Evolutionary conservation across 306 rosid genomes (phyloP).

Genomic region (Coriaria nepalensis): DNA sequence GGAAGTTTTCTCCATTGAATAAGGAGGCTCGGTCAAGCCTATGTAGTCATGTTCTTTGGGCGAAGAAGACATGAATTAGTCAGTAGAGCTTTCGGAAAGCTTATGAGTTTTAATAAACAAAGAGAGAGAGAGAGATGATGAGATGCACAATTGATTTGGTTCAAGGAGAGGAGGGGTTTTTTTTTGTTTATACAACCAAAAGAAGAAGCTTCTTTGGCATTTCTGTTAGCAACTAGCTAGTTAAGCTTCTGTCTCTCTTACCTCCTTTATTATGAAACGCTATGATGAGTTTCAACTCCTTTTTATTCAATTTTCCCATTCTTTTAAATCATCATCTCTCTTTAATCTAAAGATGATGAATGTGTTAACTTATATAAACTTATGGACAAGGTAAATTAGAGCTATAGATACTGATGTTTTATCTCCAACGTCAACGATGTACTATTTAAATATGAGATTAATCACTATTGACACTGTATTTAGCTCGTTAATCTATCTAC

Average conservation of each 20-base stretch:
- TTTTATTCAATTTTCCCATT: too few species aligned
- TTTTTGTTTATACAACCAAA: background rate
- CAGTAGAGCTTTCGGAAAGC: background rate
- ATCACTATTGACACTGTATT: too few species aligned
- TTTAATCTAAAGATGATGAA: too few species aligned
- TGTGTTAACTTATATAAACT: too few species aligned
- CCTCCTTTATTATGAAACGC: background rate
- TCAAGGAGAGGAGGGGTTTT: conserved; percentile 16
- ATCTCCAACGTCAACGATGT: too few species aligned
- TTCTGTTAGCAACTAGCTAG: conserved; percentile 14
- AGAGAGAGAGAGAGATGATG: conserved; percentile 13
- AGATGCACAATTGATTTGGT: conserved; percentile 26
- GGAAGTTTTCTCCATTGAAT: conserved; percentile 50
- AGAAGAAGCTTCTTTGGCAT: conserved; percentile 38
- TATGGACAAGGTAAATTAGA: too few species aligned
- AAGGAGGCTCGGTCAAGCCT: conserved; percentile 49
- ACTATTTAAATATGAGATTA: too few species aligned
- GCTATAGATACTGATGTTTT: too few species aligned
- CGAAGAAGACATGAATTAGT: conserved; percentile 46
- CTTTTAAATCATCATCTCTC: too few species aligned
- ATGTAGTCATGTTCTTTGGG: conserved; percentile 69
- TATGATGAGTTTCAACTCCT: too few species aligned
- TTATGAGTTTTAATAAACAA: background rate
- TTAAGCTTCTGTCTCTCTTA: conserved; percentile 13
- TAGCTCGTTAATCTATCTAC: too few species aligned